Conservation (phyloP, 331 rosid genomes). For the Acacia concinna region DNA sequence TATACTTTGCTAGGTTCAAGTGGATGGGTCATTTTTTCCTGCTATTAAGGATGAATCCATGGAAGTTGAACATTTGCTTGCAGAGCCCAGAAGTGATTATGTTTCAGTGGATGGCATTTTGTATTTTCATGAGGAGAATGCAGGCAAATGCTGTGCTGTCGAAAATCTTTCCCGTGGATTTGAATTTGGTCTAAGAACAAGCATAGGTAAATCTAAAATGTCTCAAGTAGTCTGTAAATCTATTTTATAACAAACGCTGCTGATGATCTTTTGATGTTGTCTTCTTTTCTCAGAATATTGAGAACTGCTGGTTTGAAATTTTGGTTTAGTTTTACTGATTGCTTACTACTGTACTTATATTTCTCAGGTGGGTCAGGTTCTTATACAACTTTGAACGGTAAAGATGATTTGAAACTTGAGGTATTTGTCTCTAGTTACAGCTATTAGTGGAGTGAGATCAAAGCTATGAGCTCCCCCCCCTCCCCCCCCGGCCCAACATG, state of each 20-base stretch:
- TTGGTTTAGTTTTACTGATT: constrained; percentile 16
- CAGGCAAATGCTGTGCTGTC: constrained; percentile 42
- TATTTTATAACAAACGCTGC: constrained; percentile 13
- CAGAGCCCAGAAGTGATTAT: constrained; percentile 60
- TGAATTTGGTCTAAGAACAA: constrained; percentile 50
- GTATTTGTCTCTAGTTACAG: constrained; percentile 54
- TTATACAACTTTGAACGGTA: constrained; percentile 51
- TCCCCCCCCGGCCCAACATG: neutral
- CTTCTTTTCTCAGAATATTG: constrained; percentile 4
- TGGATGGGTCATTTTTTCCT: constrained; percentile 63
- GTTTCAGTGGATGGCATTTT: constrained; percentile 54
- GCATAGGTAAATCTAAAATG: constrained; percentile 40
- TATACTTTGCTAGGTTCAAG: constrained; percentile 49
- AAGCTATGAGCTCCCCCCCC: constrained; percentile 10
- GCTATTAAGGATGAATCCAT: constrained; percentile 53
- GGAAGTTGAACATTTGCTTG: constrained; percentile 63
- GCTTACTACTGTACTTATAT: constrained; percentile 27
- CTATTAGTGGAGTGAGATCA: constrained; percentile 33
- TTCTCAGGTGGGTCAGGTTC: constrained; percentile 66
- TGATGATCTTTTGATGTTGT: constrained; percentile 12
- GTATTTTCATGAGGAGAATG: constrained; percentile 44
- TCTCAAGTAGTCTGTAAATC: constrained; percentile 10
- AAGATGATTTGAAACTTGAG: constrained; percentile 66
- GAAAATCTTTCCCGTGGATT: constrained; percentile 51
- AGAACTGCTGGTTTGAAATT: constrained; percentile 6